Evolutionary conservation across 495 filamentous ascomycete genomes (phyloP), one percentile per base, ranked within the genome.

Genomic region (Aspergillus avenaceus): DNA sequence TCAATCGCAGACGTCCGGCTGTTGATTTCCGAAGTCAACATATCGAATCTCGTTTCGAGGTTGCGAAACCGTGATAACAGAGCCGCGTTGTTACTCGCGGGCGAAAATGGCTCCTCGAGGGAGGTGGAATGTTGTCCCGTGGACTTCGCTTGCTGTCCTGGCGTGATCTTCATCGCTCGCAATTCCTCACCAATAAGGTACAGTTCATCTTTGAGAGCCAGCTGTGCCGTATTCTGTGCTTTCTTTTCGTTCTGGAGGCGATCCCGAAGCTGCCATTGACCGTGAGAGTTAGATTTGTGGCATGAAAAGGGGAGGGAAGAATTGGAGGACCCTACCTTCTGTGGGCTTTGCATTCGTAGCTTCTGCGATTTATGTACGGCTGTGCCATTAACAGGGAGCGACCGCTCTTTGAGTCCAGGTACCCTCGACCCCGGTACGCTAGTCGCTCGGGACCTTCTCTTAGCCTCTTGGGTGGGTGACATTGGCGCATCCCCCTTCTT

Each of bases 321-420:
- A 9, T n/a, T n/a, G n/a, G n/a, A n/a, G n/a, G 14, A 46, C 2
- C 52, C 12, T 57, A 77, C 72, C 66, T 95, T 97, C 55, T 95
- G 89, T 0, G 92, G 88, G 36, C 86, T 91, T 66, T 95, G 91
- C 66, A 96, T 82, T 41, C 89, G 86, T 48, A 95, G 74, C 57
- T 86, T 93, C 54, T 80, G 80, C 27, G 76, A 69, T 47, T 64
- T 72, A 29, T 71, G 68, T 8, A 66, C 53, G 8, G 66, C 69
- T 37, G 68, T 44, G 7, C 57, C 63, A 54, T 77, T 77, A 13
- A 62, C 58, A n/a, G 65, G 61, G 36, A 70, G 62, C 8, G 79
- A 56, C 13, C 80, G 76, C 56, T 84, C 81, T 42, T 72, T 76
- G 18, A 83, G 67, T 8, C 76, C 78, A 24, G 56, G 55, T 19